Evolutionary conservation across 2,329 filamentous ascomycete species (phyloP), one percentile per base, ranked within the genome.

Genomic region (Exophiala sp.): DNA sequence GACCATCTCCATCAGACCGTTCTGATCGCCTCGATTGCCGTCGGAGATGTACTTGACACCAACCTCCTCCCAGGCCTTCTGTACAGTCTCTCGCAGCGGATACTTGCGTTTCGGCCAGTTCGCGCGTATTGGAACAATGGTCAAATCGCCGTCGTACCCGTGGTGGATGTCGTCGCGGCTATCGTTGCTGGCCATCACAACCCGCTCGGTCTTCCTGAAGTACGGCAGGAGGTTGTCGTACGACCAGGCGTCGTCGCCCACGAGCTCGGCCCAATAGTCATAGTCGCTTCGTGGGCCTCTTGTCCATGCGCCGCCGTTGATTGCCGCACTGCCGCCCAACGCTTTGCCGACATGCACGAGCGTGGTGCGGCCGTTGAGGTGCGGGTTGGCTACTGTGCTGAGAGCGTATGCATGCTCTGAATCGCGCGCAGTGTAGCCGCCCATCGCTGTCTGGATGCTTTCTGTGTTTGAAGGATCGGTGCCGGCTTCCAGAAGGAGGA

Each of bases 161-260:
- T 56, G 54, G 41, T 56, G 54, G 39, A 33, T 21, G n/a, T 52
- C 39, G 32, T 56, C 54, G 24, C 29, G 50, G 4, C 9, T 29
- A 4, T 33, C 12, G 2, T 18, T 21, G n/a, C 14, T 48, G 10
- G n/a, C 32, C 9, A 40, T n/a, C 16, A 35, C 29, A 11, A 62
- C 62, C 6, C 52, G 54, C 55, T 77, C 75, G 0, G 68, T 60
- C 53, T 72, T 76, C 35, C 66, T 65, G 50, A 78, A 71, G 64
- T 75, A 82, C 1, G 74, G 74, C 12, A 75, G 66, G 29, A 80
- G 69, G 8, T 70, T 70, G 3, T 75, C 64, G 51, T 75, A 78
- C 54, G 70, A 71, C 69, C 78, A 82, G 2, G 68, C 64, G 1
- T 70, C 44, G 49, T 80, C 76, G 2, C 65, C 68, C 0, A 72